phyloP scores from a whole-genome alignment of 2,329 filamentous ascomycete genomes.

The Microdochium bolleyi region DNA sequence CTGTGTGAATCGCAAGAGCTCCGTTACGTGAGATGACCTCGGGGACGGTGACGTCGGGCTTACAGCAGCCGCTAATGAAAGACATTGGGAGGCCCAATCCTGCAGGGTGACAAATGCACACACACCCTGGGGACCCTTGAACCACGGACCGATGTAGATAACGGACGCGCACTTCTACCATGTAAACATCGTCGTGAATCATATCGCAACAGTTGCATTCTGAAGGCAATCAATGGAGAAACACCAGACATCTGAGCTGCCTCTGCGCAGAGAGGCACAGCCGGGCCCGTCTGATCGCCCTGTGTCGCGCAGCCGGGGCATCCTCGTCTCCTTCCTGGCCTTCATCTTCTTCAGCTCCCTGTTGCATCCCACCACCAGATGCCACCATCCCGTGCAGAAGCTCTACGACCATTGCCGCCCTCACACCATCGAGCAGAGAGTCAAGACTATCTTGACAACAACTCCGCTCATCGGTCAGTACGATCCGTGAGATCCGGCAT shows the following conservation, averaged over 20 bases:
- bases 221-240: not conserved
- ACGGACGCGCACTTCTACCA: no score
- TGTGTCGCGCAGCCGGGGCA: not conserved
- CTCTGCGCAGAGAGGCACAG: not conserved
- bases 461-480: conserved; percentile 1
- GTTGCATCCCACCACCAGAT: not conserved
- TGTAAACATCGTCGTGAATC: no score
- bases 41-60: no score
- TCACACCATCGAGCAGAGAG: conserved; percentile 1
- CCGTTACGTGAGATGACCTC: no score
- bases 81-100: no score
- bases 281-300: not conserved
- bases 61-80: no score
- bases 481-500: not conserved
- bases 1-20: no score
- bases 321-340: not conserved
- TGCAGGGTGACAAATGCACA: no score
- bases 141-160: no score
- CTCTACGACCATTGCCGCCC: not conserved
- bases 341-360: not conserved
- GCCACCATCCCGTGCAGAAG: not conserved
- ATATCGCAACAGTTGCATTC: no score
- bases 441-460: not conserved
- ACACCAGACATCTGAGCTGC: not conserved
- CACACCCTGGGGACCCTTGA: no score